Percentiles rank a stretch among this genome's conserved stretches.
Conservation (phyloP, 176 grass and related monocot genomes). For the Rhynchospora breviuscula region DNA sequence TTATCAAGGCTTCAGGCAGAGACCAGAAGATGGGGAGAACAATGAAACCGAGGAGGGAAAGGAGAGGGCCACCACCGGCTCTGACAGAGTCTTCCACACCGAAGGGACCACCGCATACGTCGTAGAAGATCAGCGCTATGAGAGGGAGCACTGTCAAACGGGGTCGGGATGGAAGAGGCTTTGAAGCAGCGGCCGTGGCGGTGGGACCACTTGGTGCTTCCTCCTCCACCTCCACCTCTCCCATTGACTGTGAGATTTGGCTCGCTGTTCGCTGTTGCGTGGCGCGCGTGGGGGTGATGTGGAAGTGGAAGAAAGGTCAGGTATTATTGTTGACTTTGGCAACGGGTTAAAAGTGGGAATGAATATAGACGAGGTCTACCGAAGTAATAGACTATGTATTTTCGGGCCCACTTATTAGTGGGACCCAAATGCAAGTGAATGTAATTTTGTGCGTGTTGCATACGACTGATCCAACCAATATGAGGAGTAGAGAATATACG, state of each 20-base stretch:
- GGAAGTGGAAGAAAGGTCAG: too few relatives aligned
- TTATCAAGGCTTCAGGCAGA: conserved; percentile 79
- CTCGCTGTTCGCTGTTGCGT: not conserved
- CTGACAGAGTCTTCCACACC: conserved; percentile 90
- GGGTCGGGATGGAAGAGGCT: conserved; percentile 1
- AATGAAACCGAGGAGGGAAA: conserved; percentile 76
- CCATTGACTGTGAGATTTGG: not conserved
- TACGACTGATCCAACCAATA: not conserved
- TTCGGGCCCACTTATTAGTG: not conserved
- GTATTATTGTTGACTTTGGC: not conserved
- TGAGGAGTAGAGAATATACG: not conserved
- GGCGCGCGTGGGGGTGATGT: not conserved
- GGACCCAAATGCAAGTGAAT: not conserved
- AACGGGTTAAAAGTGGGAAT: not conserved
- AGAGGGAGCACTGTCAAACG: conserved; percentile 68
- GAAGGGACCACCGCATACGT: conserved; percentile 87
- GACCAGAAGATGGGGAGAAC: conserved; percentile 61
- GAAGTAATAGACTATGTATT: not conserved
- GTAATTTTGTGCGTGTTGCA: not conserved
- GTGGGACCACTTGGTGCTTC: not conserved
- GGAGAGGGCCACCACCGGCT: conserved; percentile 69
- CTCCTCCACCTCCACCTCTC: not conserved
- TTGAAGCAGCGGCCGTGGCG: not conserved
- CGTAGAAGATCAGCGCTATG: conserved; percentile 94
- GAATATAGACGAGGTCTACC: not conserved